Evolutionary conservation across 495 filamentous ascomycete genomes (phyloP).

Genomic region (Pyrenula massariospora): DNA sequence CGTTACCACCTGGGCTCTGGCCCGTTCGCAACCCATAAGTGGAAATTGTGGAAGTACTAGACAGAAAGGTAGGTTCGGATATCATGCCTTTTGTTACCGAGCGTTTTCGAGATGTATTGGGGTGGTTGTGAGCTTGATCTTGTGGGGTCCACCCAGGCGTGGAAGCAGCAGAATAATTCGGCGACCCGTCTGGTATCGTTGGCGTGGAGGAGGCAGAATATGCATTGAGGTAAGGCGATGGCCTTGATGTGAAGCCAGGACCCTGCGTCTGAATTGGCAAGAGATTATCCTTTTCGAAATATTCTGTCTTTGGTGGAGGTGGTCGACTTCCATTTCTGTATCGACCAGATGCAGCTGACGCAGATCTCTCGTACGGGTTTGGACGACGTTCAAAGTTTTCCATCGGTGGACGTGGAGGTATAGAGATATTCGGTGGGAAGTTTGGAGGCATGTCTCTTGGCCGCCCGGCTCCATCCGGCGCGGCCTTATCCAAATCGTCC

Average conservation of each 20-base stretch:
- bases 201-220: slow-evolving; percentile 47
- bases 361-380: slow-evolving; percentile 21
- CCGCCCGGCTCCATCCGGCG: neutral
- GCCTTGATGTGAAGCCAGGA: slow-evolving; percentile 34
- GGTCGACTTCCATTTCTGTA: slow-evolving; percentile 37
- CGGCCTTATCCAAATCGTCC: slow-evolving; percentile 31
- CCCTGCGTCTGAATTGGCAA: slow-evolving; percentile 26
- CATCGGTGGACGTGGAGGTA: slow-evolving; percentile 26
- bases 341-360: slow-evolving; percentile 30
- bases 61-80: slow-evolving; percentile 74
- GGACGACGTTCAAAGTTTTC: slow-evolving; percentile 19
- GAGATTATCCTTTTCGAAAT: slow-evolving; percentile 28
- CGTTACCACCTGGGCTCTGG: slow-evolving; percentile 27
- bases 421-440: slow-evolving; percentile 1
- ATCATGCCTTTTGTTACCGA: slow-evolving; percentile 64
- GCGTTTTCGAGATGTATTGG: slow-evolving; percentile 35
- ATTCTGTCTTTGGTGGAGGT: slow-evolving; percentile 17
- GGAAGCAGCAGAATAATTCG: slow-evolving; percentile 1
- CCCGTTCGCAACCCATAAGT: slow-evolving; percentile 48
- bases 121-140: slow-evolving; percentile 5
- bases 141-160: neutral
- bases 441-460: neutral
- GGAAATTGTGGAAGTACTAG: slow-evolving; percentile 60
- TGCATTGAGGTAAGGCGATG: slow-evolving; percentile 38
- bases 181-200: slow-evolving; percentile 28